Conservation (phyloP, 495 filamentous ascomycete genomes). For the Polyplosphaeria fusca region DNA sequence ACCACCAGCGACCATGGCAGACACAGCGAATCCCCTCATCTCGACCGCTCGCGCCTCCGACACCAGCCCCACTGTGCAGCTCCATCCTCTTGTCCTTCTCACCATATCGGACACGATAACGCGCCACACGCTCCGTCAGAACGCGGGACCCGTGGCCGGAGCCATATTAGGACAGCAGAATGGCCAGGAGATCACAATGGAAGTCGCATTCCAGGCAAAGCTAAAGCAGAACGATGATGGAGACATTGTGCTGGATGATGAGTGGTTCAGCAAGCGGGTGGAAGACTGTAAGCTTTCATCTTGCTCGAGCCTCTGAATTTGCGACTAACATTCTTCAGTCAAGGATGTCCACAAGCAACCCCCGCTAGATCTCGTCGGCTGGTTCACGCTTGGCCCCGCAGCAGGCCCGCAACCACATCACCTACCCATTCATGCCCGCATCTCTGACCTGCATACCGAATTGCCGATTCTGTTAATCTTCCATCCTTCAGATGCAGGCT, state of each 20-base stretch:
- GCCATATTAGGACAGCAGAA: constrained; percentile 86
- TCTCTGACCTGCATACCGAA: constrained; percentile 73
- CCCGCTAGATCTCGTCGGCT: constrained; percentile 83
- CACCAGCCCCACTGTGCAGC: constrained; percentile 74
- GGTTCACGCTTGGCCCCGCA: constrained; percentile 80
- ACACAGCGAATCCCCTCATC: constrained; percentile 51
- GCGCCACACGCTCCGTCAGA: constrained; percentile 73
- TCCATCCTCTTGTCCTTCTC: constrained; percentile 92
- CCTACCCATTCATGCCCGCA: constrained; percentile 72
- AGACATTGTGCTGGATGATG: constrained; percentile 53
- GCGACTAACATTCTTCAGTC: constrained; percentile 50
- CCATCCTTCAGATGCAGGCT: constrained; percentile 59
- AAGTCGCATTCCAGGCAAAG: constrained; percentile 85
- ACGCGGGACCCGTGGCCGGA: constrained; percentile 74
- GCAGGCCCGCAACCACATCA: constrained; percentile 65
- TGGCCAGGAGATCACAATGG: constrained; percentile 84
- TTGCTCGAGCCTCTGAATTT: neutral
- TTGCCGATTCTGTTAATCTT: constrained; percentile 84
- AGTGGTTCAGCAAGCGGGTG: constrained; percentile 76
- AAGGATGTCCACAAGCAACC: constrained; percentile 84
- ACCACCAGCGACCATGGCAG: constrained; percentile 37
- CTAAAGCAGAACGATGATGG: constrained; percentile 51
- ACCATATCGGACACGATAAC: constrained; percentile 97
- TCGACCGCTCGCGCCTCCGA: constrained; percentile 65
- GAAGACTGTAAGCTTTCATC: constrained; percentile 67